Percentiles rank a stretch among this genome's conserved stretches.
These are phyloP conservation scores for Trichoderma gracile DNA, from an alignment of 2,329 filamentous ascomycete species.

Conservation along the genomic window DNA sequence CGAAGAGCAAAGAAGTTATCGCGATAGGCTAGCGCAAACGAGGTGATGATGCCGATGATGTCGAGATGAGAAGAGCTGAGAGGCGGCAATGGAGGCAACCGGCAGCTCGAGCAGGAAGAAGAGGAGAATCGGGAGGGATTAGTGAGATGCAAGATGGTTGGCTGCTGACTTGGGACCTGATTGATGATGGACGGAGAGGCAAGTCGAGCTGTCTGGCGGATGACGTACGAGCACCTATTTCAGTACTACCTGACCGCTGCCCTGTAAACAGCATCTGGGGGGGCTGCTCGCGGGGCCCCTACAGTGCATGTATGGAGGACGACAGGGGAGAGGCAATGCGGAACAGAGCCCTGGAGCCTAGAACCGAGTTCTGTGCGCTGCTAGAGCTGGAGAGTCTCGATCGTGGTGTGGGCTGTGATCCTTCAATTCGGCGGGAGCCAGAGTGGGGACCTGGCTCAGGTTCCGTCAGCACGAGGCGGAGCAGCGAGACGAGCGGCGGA, in stretches of 20 bases:
- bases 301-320: background rate
- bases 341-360: too few relatives aligned
- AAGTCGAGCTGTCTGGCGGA: background rate
- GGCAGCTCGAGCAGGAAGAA: slow-evolving; percentile 9
- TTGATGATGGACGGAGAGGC: slow-evolving; percentile 1
- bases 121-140: slow-evolving; percentile 10
- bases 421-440: slow-evolving; percentile 7
- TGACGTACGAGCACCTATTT: slow-evolving; percentile 24
- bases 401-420: slow-evolving; percentile 17
- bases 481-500: background rate
- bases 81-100: background rate
- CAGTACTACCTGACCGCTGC: slow-evolving; percentile 8
- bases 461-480: slow-evolving; percentile 17
- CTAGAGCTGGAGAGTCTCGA: background rate
- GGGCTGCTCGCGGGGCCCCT: background rate
- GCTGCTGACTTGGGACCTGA: slow-evolving; percentile 18
- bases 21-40: background rate
- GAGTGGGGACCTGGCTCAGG: slow-evolving; percentile 11
- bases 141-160: slow-evolving; percentile 24
- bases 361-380: background rate
- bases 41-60: background rate
- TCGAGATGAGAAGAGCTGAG: background rate
- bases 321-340: background rate
- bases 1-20: background rate
- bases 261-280: slow-evolving; percentile 14